Evolutionary conservation across 345 rosid genomes (phyloP), one percentile per base, ranked within the genome.

Genomic region (Pugionium dolabratum): DNA sequence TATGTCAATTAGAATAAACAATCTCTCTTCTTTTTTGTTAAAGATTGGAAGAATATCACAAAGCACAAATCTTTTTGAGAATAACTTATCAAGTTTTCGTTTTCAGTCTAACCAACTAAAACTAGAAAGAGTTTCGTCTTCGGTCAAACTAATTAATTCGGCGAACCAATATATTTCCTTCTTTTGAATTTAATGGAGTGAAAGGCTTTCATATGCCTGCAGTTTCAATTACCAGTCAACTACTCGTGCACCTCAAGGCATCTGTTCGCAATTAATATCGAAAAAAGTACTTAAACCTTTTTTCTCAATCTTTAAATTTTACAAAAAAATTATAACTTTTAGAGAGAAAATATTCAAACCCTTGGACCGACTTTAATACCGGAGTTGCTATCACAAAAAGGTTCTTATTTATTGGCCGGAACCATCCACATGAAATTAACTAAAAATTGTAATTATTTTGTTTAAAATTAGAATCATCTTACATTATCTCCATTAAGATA

Each of bases 251-350:
- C 58, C 64, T 39, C 57, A 74, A 51, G 76, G 73, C n/a, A 61
- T 54, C 45, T 74, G 73, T 47, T 74, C 77, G 48, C 77, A 67
- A 47, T 74, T 46, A 74, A 67, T 74, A 54, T 42, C 26, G n/a
- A 1, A 26, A 49, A 58, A 9, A 18, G 39, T 35, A 8, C 40
- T 56, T 53, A 6, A 5, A 10, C 30, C 30, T 43, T 54, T 27
- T 6, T 31, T 31, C 40, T 52, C 71, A 9, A 11, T 9, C 50
- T 42, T 65, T 43, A 34, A 8, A 4, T 32, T 42, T 59, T 51
- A 32, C 27, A 40, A 7, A 26, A 9, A 6, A 34, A 50, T 51
- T 40, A 51, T 28, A 10, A 1, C 2, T 5, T 47, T 8, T 48
- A 4, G 55, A 47, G 34, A 35, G 36, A 64, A 37, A 48, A 6